Evolutionary conservation across 441 rosid genomes (phyloP), one percentile per base, ranked within the genome.

Genomic region (Populus hybrid): DNA sequence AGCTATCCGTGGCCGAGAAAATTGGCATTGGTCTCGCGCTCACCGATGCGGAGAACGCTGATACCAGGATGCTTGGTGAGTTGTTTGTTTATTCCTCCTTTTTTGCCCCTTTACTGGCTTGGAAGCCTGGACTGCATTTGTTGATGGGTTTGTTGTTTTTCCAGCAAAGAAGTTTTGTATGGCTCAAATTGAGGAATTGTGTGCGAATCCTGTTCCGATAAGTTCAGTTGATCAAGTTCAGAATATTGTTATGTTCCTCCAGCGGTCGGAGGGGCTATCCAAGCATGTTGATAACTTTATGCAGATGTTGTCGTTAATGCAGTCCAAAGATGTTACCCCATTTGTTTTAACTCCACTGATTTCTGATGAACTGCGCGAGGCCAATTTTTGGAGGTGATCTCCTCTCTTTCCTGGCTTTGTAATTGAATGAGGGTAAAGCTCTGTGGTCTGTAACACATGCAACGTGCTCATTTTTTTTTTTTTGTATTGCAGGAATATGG

Each of bases 1-100:
- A 79, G 71, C 85, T 97, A 82, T 90, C 98, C 2, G 63, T 85
- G 70, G 76, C 88, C 70, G 97, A 97, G 80, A 97, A 89, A 82
- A 84, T 97, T 77, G 87, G 81, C 79, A 78, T 91, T 78, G 94
- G 89, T 84, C 91, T 97, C 70, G 95, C 98, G 64, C 84, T 94
- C 30, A 86, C 89, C 35, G 91, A 89, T 74, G 88, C 90, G 34
- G 97, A 90, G 67, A 84, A 82, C 76, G 79, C 76, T 28, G 97
- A 89, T 34, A 82, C 84, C 24, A 84, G 84, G 81, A 83, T 82
- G 76, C 76, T 81, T 67, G 98, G 98, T 90, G 79, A 80, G 89
- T 70, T 75, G 68, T 69, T 82, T 67, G 12, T 61, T 28, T 35
- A 10, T 9, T 75, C 42, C 67, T 46, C 5, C 46, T 75, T 38